Percentiles rank a stretch among this genome's conserved stretches.
phyloP scores from a whole-genome alignment of 2,329 filamentous ascomycete species.

The Verticillium nubilum region DNA sequence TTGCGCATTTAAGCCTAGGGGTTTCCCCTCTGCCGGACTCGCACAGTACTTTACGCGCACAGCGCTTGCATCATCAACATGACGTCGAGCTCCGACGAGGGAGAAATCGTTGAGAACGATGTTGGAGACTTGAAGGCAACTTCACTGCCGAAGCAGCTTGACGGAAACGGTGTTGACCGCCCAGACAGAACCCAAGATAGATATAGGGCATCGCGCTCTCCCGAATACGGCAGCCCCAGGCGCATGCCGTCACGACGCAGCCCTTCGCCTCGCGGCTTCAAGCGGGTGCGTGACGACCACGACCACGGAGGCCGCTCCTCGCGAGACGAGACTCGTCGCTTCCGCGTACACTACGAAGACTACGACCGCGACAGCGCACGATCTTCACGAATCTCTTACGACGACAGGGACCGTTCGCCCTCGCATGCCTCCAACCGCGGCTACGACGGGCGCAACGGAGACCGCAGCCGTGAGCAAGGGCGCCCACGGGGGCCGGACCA shows the following conservation, averaged over 20 bases:
- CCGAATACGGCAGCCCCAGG: slow-evolving; percentile 43
- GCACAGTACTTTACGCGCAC: neutral
- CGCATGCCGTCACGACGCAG: slow-evolving; percentile 39
- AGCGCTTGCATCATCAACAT: slow-evolving; percentile 1
- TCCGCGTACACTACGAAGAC: slow-evolving; percentile 59
- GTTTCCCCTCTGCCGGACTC: slow-evolving; percentile 10
- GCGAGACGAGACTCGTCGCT: slow-evolving; percentile 51
- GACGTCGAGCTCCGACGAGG: slow-evolving; percentile 69
- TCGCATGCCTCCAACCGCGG: slow-evolving; percentile 34
- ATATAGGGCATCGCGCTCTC: slow-evolving; percentile 49
- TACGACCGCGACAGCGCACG: slow-evolving; percentile 37
- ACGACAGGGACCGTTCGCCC: slow-evolving; percentile 49
- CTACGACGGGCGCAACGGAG: slow-evolving; percentile 48
- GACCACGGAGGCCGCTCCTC: slow-evolving; percentile 34
- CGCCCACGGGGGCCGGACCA: slow-evolving; percentile 11
- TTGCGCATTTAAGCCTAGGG: slow-evolving; percentile 11
- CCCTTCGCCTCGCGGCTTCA: slow-evolving; percentile 60
- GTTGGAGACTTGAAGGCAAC: slow-evolving; percentile 72
- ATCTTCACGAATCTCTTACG: slow-evolving; percentile 44
- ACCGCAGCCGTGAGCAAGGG: slow-evolving; percentile 27
- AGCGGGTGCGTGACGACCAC: slow-evolving; percentile 61
- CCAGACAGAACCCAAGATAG: slow-evolving; percentile 71
- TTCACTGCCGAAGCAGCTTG: slow-evolving; percentile 68
- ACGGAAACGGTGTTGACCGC: slow-evolving; percentile 86
- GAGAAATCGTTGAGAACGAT: slow-evolving; percentile 76